Evolutionary conservation across 2,329 filamentous ascomycete genomes (phyloP).

Genomic region (Phialocephala sp.): DNA sequence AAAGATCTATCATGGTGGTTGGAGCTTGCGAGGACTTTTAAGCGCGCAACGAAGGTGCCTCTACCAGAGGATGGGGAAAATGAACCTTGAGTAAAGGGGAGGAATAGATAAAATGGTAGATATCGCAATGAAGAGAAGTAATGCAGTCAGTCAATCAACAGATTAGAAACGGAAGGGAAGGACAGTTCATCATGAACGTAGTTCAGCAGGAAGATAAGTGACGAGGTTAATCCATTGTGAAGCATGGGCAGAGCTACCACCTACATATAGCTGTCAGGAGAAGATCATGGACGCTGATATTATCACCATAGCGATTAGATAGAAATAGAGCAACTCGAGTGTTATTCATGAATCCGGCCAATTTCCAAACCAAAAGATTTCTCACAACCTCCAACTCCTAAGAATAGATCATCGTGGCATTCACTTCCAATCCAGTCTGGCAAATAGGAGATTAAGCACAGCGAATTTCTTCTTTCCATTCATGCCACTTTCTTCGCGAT

Average conservation of each 20-base stretch:
- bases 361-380: neutral
- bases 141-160: neutral
- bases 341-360: too few species aligned
- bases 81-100: neutral
- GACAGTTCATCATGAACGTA: too few species aligned
- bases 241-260: too few species aligned
- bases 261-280: too few species aligned
- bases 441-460: neutral
- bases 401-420: neutral
- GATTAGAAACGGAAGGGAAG: too few species aligned
- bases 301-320: too few species aligned
- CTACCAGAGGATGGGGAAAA: slow-evolving; percentile 22
- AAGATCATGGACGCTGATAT: too few species aligned
- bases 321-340: too few species aligned
- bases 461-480: too few species aligned
- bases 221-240: too few species aligned
- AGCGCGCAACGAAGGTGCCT: slow-evolving; percentile 19
- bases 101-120: neutral
- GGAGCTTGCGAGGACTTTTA: slow-evolving; percentile 23
- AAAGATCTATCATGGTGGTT: slow-evolving; percentile 29
- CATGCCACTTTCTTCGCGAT: too few species aligned
- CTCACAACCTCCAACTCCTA: neutral
- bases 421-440: neutral
- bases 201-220: too few species aligned
- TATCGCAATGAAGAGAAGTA: neutral